Evolutionary conservation across 1,139 yeast genomes (phyloP), one percentile per base, ranked within the genome.

Genomic region (Sugiyamaella pinicola): DNA sequence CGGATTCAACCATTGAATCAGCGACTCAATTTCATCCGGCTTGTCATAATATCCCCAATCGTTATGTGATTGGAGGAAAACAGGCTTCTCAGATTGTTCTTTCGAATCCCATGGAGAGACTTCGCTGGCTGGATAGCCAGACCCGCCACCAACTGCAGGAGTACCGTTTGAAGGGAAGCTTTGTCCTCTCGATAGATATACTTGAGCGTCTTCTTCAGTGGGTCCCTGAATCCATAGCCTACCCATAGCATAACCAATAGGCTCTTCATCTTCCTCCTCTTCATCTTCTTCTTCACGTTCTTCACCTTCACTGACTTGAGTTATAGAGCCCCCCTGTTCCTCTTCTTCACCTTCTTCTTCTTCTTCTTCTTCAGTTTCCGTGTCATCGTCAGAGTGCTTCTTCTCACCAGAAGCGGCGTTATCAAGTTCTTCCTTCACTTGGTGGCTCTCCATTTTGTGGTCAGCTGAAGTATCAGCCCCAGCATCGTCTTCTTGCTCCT

Each of bases 161-260:
- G 15, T 21, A 24, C 24, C 10, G 2, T 4, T 12, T 4, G 33
- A 15, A n/a, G 41, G 28, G 4, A 52, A 55, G 4, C 54, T 40
- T 19, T 47, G 54, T 12, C 54, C 52, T 6, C 33, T 42, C 15
- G 72, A 66, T 52, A 83, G 68, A 49, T 75, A 76, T 9, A 69
- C 69, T 24, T 68, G 65, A 19, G 81, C 67, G 60, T 90, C 96
- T 49, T 81, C 85, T 19, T 75, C 74, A 2, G 83, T 74, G 1
- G 99, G 98, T 0, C 99, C 99, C 69, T 91, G 98, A 2, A 93
- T 80, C 96, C 97, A 91, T 35, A 93, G 68, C 54, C 89, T 76
- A 6, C 98, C 98, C 86, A 90, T 87, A 45, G 86, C 74, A 65
- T 84, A 87, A 0, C 87, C 84, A 2, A 67, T 72, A 10, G 68